These are phyloP conservation scores for Xylaria digitata DNA, from an alignment of 2,329 filamentous ascomycete species.

Conservation along the genomic window DNA sequence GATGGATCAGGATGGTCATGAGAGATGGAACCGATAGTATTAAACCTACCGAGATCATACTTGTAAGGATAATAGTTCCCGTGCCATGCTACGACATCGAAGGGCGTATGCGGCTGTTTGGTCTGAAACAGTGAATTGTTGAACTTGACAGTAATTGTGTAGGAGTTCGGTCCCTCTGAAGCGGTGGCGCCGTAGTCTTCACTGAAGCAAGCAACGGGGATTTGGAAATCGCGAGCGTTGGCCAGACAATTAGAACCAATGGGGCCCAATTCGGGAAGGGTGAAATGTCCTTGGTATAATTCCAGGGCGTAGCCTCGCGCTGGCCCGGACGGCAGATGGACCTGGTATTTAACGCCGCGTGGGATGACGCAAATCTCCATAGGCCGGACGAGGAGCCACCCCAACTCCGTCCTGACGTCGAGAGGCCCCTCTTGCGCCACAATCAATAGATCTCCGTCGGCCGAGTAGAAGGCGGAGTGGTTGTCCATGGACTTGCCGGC, in stretches of 20 bases:
- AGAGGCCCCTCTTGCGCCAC: slow-evolving; percentile 73
- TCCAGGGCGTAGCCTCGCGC: slow-evolving; percentile 74
- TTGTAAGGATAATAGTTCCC: slow-evolving; percentile 78
- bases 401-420: slow-evolving; percentile 75
- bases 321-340: slow-evolving; percentile 59
- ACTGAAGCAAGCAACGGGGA: slow-evolving; percentile 70
- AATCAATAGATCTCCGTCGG: slow-evolving; percentile 76
- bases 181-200: slow-evolving; percentile 58
- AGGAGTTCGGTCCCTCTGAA: slow-evolving; percentile 49
- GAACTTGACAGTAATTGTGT: slow-evolving; percentile 68
- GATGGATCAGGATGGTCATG: slow-evolving; percentile 76
- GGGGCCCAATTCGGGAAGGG: slow-evolving; percentile 71
- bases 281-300: slow-evolving; percentile 70
- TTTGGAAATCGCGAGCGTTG: slow-evolving; percentile 73
- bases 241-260: slow-evolving; percentile 72
- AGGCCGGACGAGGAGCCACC: slow-evolving; percentile 71
- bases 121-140: slow-evolving; percentile 71
- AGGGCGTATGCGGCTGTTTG: slow-evolving; percentile 72
- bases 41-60: slow-evolving; percentile 76
- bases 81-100: slow-evolving; percentile 78
- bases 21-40: slow-evolving; percentile 73
- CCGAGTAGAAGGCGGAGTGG: slow-evolving; percentile 79
- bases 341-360: slow-evolving; percentile 72
- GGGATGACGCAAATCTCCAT: slow-evolving; percentile 77
- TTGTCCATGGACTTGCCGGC: slow-evolving; percentile 77